A percentile compares a stretch with the other conserved stretches of the same genome.
Conservation (phyloP, 768 basidiomycete genomes). For the Mycena latifolia region DNA sequence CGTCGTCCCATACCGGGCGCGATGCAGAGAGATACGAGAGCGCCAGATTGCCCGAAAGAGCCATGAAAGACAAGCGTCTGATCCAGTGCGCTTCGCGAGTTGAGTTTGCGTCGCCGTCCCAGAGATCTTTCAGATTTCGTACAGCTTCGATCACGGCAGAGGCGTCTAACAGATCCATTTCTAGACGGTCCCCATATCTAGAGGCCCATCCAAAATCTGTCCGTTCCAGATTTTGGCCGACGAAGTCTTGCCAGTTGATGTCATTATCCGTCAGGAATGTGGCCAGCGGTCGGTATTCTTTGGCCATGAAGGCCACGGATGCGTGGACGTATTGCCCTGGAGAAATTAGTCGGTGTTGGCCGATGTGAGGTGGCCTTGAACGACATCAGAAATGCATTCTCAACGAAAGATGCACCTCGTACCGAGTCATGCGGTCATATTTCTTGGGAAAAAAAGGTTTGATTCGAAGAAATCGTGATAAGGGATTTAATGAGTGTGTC, state of each 20-base stretch:
- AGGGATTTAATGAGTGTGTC: no score
- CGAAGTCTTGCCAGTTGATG: constrained; percentile 27
- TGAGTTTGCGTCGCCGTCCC: constrained; percentile 10
- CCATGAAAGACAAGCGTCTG: constrained; percentile 31
- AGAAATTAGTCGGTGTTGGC: constrained; percentile 21
- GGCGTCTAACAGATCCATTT: constrained; percentile 30
- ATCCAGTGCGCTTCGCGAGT: constrained; percentile 28
- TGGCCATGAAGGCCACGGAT: constrained; percentile 30
- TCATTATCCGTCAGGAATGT: neutral
- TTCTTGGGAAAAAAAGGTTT: no score
- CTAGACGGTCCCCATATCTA: constrained; percentile 15
- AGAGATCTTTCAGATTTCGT: constrained; percentile 12
- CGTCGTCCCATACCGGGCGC: constrained; percentile 21
- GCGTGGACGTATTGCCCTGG: constrained; percentile 34
- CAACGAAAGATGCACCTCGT: neutral
- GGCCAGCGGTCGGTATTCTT: constrained; percentile 25
- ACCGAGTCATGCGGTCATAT: neutral
- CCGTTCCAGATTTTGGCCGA: constrained; percentile 24
- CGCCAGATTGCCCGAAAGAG: constrained; percentile 31
- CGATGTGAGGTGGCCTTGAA: neutral
- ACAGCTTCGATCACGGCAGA: constrained; percentile 17
- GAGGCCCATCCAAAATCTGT: constrained; percentile 28
- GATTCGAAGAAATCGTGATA: no score
- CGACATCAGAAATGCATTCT: neutral
- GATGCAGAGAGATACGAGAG: constrained; percentile 9